phyloP scores from a whole-genome alignment of 129 eudicot species.

The Rutidosis leptorrhynchoides region DNA sequence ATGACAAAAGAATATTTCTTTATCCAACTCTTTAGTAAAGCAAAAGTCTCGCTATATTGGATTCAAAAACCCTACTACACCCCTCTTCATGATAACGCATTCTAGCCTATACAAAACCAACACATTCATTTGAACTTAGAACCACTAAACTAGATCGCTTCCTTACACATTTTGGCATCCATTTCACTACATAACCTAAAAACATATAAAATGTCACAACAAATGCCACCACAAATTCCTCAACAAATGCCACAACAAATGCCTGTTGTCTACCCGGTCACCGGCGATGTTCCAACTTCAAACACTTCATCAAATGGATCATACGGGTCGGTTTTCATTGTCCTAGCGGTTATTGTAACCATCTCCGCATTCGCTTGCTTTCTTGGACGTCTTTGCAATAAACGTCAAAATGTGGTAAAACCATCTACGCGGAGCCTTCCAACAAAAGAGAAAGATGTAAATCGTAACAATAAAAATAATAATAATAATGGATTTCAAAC shows the following conservation, averaged over 20 bases:
- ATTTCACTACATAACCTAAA: background rate
- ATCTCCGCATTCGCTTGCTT: conserved; percentile 36
- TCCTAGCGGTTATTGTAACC: conserved; percentile 32
- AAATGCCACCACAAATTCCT: conserved; percentile 35
- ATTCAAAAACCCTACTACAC: conserved; percentile 42
- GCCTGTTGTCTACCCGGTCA: conserved; percentile 36
- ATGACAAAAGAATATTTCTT: conserved; percentile 23
- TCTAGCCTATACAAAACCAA: conserved; percentile 26
- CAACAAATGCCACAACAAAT: conserved; percentile 40
- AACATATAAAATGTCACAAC: conserved; percentile 30
- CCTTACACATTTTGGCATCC: conserved; percentile 13
- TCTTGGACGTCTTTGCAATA: conserved; percentile 37
- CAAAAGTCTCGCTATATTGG: conserved; percentile 25
- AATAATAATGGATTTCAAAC: conserved; percentile 3
- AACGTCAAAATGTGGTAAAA: conserved; percentile 15
- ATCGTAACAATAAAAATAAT: conserved; percentile 5
- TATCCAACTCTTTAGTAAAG: conserved; percentile 37
- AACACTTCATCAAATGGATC: conserved; percentile 35
- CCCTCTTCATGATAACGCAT: conserved; percentile 32
- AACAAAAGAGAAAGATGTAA: conserved; percentile 18
- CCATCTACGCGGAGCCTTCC: conserved; percentile 27
- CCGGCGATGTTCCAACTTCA: conserved; percentile 25
- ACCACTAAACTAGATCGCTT: conserved; percentile 15
- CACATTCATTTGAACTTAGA: conserved; percentile 14
- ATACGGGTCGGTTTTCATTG: conserved; percentile 39